Conservation (phyloP, 2,329 filamentous ascomycete genomes). For the Colletotrichum sidae region DNA sequence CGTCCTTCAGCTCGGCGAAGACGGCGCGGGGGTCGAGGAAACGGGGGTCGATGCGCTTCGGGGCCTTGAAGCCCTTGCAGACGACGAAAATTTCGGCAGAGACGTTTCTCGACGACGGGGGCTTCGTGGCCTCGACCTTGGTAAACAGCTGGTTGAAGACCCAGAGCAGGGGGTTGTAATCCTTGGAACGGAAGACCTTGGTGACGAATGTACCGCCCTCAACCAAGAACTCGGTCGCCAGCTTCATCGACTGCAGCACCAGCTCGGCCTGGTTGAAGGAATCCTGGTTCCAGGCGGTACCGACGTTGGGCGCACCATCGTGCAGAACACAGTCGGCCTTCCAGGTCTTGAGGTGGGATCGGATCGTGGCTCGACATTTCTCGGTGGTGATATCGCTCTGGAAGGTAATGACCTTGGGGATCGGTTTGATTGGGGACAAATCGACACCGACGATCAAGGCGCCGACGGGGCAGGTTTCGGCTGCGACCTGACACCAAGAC, state of each 20-base stretch:
- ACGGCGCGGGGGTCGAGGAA: conserved; percentile 91
- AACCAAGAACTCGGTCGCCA: conserved; percentile 92
- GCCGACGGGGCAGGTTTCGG: conserved; percentile 91
- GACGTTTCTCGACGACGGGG: conserved; percentile 93
- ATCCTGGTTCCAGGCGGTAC: conserved; percentile 98
- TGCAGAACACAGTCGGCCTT: conserved; percentile 96
- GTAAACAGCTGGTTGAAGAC: conserved; percentile 97
- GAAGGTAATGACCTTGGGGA: conserved; percentile 93
- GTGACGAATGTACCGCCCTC: conserved; percentile 95
- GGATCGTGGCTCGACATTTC: conserved; percentile 91
- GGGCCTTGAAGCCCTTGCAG: conserved; percentile 93
- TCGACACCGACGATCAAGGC: conserved; percentile 96
- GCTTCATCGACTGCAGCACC: conserved; percentile 87
- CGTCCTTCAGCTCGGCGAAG: conserved; percentile 89
- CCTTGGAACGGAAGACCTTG: conserved; percentile 96
- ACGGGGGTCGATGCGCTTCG: conserved; percentile 90
- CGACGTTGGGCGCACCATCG: conserved; percentile 97
- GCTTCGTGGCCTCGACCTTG: conserved; percentile 97
- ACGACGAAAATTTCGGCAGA: conserved; percentile 99
- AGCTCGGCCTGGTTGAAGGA: conserved; percentile 98
- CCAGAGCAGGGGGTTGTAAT: conserved; percentile 96
- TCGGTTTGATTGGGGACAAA: conserved; percentile 93
- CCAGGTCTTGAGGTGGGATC: conserved; percentile 92
- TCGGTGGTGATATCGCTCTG: conserved; percentile 98
- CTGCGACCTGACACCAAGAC: conserved; percentile 97